Conservation (phyloP, 2,329 filamentous ascomycete species). For the Alternaria conjuncta region DNA sequence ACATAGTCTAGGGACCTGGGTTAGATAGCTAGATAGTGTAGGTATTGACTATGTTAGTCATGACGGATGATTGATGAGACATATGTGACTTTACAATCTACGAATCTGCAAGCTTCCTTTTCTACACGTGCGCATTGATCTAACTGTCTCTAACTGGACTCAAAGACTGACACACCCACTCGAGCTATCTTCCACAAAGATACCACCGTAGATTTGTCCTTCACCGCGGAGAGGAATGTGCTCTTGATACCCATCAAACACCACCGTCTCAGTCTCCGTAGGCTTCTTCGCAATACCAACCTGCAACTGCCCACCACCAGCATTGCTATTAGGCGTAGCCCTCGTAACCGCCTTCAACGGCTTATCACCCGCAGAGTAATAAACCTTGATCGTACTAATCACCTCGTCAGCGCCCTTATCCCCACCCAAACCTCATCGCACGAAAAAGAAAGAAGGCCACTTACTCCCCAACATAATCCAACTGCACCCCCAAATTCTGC, state of each 20-base stretch:
- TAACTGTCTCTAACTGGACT: neutral
- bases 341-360: slow-evolving; percentile 22
- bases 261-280: slow-evolving; percentile 34
- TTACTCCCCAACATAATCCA: slow-evolving; percentile 32
- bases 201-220: slow-evolving; percentile 39
- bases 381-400: slow-evolving; percentile 32
- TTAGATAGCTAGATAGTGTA: too few relatives aligned
- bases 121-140: neutral
- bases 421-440: neutral
- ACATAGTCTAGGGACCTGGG: neutral
- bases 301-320: slow-evolving; percentile 36
- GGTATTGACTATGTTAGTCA: neutral
- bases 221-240: slow-evolving; percentile 20
- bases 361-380: slow-evolving; percentile 25
- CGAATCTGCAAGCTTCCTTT: neutral
- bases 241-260: slow-evolving; percentile 38
- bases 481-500: slow-evolving; percentile 37
- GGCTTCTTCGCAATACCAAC: slow-evolving; percentile 40
- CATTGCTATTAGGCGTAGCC: slow-evolving; percentile 26
- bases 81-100: neutral
- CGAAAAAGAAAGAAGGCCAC: neutral
- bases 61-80: neutral
- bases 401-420: slow-evolving; percentile 1
- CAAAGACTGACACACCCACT: slow-evolving; percentile 28
- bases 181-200: slow-evolving; percentile 40